phyloP scores from a whole-genome alignment of 2,329 filamentous ascomycete genomes.

The Beauveria caledonica region DNA sequence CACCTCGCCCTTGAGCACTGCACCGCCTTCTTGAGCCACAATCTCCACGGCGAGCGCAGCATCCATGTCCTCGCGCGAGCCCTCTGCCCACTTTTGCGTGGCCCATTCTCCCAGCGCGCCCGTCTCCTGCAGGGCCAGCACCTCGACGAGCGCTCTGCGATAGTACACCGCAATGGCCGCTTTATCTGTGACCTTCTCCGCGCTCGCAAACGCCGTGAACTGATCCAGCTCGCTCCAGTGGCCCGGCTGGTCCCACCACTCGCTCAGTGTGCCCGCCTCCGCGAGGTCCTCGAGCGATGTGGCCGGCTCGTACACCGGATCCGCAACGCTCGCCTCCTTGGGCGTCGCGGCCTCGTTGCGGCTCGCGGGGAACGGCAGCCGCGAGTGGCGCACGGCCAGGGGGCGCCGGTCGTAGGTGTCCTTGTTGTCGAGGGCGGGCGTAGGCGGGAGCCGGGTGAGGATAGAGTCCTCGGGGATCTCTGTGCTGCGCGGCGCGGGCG shows the following conservation, averaged over 20 bases:
- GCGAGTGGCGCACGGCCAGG: slow-evolving; percentile 20
- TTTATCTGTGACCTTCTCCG: slow-evolving; percentile 33
- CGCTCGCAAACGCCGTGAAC: slow-evolving; percentile 36
- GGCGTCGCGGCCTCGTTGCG: slow-evolving; percentile 26
- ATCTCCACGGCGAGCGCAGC: slow-evolving; percentile 30
- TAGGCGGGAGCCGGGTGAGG: slow-evolving; percentile 21
- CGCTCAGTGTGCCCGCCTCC: slow-evolving; percentile 36
- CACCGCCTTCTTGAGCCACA: slow-evolving; percentile 31
- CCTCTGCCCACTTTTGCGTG: slow-evolving; percentile 25
- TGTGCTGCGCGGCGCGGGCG: slow-evolving; percentile 20
- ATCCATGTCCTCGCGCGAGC: slow-evolving; percentile 26
- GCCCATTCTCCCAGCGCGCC: slow-evolving; percentile 24
- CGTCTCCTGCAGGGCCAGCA: slow-evolving; percentile 32
- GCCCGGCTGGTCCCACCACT: slow-evolving; percentile 47
- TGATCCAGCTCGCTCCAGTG: slow-evolving; percentile 41
- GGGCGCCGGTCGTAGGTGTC: slow-evolving; percentile 17
- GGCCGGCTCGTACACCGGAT: slow-evolving; percentile 40
- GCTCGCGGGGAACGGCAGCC: slow-evolving; percentile 25
- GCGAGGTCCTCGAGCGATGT: slow-evolving; percentile 36
- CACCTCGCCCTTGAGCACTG: slow-evolving; percentile 31
- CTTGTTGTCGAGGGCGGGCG: slow-evolving; percentile 22
- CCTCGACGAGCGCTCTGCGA: slow-evolving; percentile 45
- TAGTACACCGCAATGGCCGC: slow-evolving; percentile 39
- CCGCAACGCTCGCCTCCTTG: slow-evolving; percentile 22
- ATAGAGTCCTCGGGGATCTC: slow-evolving; percentile 23